Percentiles rank a stretch among this genome's conserved stretches.
Evolutionary conservation across 345 rosid species (phyloP).

Genomic region (Pugionium dolabratum): DNA sequence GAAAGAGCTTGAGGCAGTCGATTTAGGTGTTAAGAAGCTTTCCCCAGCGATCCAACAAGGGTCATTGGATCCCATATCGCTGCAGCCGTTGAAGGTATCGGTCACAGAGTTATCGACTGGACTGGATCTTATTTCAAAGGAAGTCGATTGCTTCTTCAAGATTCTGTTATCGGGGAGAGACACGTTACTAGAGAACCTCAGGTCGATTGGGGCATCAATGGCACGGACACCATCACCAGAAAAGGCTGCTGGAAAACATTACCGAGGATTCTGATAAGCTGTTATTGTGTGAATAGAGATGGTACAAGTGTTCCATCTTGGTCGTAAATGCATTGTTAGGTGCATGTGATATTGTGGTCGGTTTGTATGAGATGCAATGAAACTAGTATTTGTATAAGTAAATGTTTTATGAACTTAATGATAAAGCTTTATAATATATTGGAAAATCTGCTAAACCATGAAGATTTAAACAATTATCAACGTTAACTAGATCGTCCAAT

Average conservation of each 20-base stretch:
- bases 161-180: constrained; percentile 38
- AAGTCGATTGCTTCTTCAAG: constrained; percentile 45
- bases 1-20: constrained; percentile 44
- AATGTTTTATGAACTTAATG: constrained; percentile 16
- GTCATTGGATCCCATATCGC: constrained; percentile 11
- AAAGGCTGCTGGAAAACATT: constrained; percentile 40
- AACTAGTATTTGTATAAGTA: constrained; percentile 25
- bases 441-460: too few relatives aligned
- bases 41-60: constrained; percentile 36
- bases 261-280: constrained; percentile 39
- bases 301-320: constrained; percentile 36
- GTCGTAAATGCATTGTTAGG: constrained; percentile 28
- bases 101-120: constrained; percentile 34
- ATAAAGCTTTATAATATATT: constrained; percentile 10
- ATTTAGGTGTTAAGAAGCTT: constrained; percentile 26
- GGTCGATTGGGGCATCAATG: constrained; percentile 27
- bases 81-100: constrained; percentile 35
- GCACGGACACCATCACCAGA: constrained; percentile 36
- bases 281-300: constrained; percentile 30
- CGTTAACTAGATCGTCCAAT: background rate
- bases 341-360: constrained; percentile 18
- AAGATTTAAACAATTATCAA: background rate
- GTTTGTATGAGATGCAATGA: constrained; percentile 34
- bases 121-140: constrained; percentile 40
- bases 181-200: constrained; percentile 43